These are phyloP conservation scores for Vaccinium vitisidaea DNA, from an alignment of 148 eudicot genomes.

Conservation along the genomic window DNA sequence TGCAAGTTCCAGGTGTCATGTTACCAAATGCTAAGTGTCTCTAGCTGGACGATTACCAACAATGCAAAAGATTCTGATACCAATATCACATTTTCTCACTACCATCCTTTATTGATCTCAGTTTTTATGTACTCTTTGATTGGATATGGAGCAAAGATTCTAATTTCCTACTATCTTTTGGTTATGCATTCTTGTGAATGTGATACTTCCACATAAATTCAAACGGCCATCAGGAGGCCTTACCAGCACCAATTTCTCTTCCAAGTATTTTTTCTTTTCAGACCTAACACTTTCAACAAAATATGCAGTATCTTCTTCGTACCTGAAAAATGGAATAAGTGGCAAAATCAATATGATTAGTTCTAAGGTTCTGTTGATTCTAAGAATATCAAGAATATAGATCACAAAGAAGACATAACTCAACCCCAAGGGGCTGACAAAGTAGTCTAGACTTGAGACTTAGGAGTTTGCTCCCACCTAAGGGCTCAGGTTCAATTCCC, in stretches of 20 bases:
- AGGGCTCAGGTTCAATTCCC: too few relatives aligned
- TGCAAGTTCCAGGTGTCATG: neutral
- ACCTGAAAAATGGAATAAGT: conserved; percentile 38
- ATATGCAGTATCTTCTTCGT: conserved; percentile 71
- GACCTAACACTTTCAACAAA: conserved; percentile 85
- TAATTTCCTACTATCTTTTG: neutral
- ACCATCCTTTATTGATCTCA: neutral
- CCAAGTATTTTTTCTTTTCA: conserved; percentile 73
- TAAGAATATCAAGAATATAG: neutral
- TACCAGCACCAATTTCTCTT: conserved; percentile 86
- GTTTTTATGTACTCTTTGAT: neutral
- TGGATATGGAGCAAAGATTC: neutral
- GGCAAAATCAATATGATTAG: neutral
- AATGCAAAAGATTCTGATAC: neutral
- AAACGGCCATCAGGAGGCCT: neutral
- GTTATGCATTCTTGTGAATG: neutral
- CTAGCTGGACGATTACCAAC: neutral
- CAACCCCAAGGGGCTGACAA: too few relatives aligned
- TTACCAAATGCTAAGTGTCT: neutral
- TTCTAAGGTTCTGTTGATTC: neutral
- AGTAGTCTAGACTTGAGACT: too few relatives aligned
- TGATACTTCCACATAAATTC: neutral
- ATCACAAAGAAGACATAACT: neutral
- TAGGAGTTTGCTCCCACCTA: too few relatives aligned
- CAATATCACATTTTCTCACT: neutral